These are phyloP conservation scores for Lachnellula hyalina DNA, from an alignment of 2,329 filamentous ascomycete species.

Conservation along the genomic window DNA sequence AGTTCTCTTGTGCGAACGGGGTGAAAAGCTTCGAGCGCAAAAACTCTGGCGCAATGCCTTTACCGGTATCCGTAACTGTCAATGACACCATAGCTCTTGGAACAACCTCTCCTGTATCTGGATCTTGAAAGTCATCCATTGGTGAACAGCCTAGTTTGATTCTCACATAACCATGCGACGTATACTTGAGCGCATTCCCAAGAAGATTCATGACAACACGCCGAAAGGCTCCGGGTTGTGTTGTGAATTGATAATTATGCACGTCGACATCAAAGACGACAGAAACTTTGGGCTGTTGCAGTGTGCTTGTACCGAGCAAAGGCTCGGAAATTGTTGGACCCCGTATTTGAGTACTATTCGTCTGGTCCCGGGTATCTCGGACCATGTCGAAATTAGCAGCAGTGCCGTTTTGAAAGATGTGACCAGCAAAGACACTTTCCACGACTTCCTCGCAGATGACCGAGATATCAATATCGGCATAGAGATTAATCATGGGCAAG, in stretches of 20 bases:
- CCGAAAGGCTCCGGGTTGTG: conserved; percentile 49
- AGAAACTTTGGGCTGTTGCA: conserved; percentile 19
- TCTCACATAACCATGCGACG: conserved; percentile 46
- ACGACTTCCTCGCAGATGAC: conserved; percentile 32
- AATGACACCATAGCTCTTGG: conserved; percentile 44
- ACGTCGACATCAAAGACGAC: conserved; percentile 28
- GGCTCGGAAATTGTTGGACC: background rate
- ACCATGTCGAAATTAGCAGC: conserved; percentile 30
- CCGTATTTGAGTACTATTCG: background rate
- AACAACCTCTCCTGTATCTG: conserved; percentile 14
- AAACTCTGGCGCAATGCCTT: conserved; percentile 62
- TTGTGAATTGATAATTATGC: conserved; percentile 36
- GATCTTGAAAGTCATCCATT: conserved; percentile 24
- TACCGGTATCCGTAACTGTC: conserved; percentile 69
- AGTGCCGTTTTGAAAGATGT: conserved; percentile 30
- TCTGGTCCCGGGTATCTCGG: conserved; percentile 13
- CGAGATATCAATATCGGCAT: conserved; percentile 30
- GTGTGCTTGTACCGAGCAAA: conserved; percentile 1
- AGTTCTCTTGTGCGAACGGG: conserved; percentile 60
- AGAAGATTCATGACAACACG: conserved; percentile 57
- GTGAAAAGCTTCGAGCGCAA: conserved; percentile 55
- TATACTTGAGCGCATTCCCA: conserved; percentile 60
- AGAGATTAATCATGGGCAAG: conserved; percentile 32
- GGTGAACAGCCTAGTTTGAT: conserved; percentile 30
- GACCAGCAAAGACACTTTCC: conserved; percentile 32